A percentile compares a stretch with the other conserved stretches of the same genome.
These are phyloP conservation scores for Trametes versicolor DNA, from an alignment of 1,284 basidiomycete genomes.

Conservation along the genomic window DNA sequence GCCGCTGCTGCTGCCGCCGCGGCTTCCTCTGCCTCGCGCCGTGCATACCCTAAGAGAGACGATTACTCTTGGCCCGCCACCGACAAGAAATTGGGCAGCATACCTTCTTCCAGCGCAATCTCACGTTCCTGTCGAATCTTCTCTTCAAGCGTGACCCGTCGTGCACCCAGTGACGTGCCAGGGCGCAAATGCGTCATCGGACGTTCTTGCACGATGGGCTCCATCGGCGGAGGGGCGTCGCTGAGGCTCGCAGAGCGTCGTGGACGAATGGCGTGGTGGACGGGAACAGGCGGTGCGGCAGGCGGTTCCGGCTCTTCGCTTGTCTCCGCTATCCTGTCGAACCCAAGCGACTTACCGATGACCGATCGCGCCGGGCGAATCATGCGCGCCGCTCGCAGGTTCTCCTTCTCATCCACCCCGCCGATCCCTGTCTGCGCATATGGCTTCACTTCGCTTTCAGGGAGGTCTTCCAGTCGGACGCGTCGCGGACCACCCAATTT, in stretches of 20 bases:
- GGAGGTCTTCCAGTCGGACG: constrained; percentile 52
- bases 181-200: constrained; percentile 50
- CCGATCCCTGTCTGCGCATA: constrained; percentile 29
- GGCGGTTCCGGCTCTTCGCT: constrained; percentile 26
- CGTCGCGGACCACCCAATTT: constrained; percentile 52
- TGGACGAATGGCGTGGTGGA: constrained; percentile 51
- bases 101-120: constrained; percentile 53
- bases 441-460: constrained; percentile 43
- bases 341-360: constrained; percentile 30
- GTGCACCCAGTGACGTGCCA: constrained; percentile 61
- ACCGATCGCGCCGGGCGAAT: constrained; percentile 23
- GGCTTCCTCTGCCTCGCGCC: constrained; percentile 49
- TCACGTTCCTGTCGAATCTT: constrained; percentile 57
- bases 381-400: constrained; percentile 40
- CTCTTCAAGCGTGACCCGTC: constrained; percentile 62
- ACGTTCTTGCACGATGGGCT: constrained; percentile 41
- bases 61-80: constrained; percentile 18
- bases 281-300: background rate
- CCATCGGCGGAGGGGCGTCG: constrained; percentile 48
- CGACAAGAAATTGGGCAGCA: too few species aligned
- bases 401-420: constrained; percentile 47
- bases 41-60: constrained; percentile 40
- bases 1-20: constrained; percentile 25
- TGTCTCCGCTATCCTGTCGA: constrained; percentile 35
- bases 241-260: constrained; percentile 76